phyloP scores from a whole-genome alignment of 2,329 filamentous ascomycete genomes.

The Claviceps maximensis region DNA sequence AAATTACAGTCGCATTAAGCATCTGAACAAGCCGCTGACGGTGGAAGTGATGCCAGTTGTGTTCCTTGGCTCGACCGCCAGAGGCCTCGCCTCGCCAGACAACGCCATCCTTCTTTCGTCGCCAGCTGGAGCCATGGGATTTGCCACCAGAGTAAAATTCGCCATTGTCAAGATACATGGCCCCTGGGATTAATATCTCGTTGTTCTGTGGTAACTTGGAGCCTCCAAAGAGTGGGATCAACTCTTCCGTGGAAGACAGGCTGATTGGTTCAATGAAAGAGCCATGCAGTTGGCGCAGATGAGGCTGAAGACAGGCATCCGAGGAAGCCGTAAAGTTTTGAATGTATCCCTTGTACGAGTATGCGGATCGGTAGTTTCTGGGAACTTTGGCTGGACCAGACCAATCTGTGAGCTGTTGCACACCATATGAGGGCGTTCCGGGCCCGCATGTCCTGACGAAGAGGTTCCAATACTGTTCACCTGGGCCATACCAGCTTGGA shows the following conservation, averaged over 20 bases:
- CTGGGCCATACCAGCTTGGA: constrained; percentile 31
- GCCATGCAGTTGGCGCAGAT: constrained; percentile 37
- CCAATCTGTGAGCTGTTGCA: constrained; percentile 27
- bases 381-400: constrained; percentile 21
- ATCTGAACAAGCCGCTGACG: constrained; percentile 59
- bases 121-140: constrained; percentile 43
- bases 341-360: constrained; percentile 34
- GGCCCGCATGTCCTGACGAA: constrained; percentile 44
- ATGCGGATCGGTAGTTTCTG: constrained; percentile 20
- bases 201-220: constrained; percentile 51
- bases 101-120: constrained; percentile 38
- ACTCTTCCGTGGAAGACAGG: constrained; percentile 36
- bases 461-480: constrained; percentile 45
- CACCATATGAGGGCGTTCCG: constrained; percentile 17
- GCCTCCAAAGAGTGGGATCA: constrained; percentile 48
- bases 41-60: constrained; percentile 56
- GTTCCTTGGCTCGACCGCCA: constrained; percentile 36
- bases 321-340: constrained; percentile 44
- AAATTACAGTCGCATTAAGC: constrained; percentile 49
- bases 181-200: constrained; percentile 50
- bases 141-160: constrained; percentile 44
- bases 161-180: constrained; percentile 49
- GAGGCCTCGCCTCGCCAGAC: constrained; percentile 55
- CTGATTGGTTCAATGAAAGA: constrained; percentile 42
- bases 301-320: constrained; percentile 46